phyloP scores from a whole-genome alignment of 495 filamentous ascomycete species.

The Penicillium longicatenatum region DNA sequence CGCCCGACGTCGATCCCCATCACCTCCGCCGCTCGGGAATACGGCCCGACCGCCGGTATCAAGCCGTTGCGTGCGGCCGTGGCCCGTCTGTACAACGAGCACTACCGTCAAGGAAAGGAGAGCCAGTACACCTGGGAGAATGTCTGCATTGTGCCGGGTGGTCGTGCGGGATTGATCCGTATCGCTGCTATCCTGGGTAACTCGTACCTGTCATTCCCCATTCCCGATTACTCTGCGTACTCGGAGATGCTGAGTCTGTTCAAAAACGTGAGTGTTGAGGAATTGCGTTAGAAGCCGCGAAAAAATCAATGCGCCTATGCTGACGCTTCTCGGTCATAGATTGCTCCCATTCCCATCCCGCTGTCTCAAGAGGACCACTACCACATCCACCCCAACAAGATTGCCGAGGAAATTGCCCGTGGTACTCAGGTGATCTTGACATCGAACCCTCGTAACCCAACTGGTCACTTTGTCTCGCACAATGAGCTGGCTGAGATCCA shows the following conservation, averaged over 20 bases:
- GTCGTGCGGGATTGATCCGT: conserved; percentile 86
- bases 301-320: not conserved
- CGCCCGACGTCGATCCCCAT: conserved; percentile 84
- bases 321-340: conserved; percentile 49
- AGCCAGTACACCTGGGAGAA: conserved; percentile 98
- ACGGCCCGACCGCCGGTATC: conserved; percentile 93
- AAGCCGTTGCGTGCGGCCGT: conserved; percentile 86
- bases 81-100: conserved; percentile 89
- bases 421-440: conserved; percentile 88
- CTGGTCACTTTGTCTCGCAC: conserved; percentile 80
- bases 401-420: conserved; percentile 85
- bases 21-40: conserved; percentile 75
- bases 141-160: conserved; percentile 96
- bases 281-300: not conserved
- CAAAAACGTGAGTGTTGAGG: conserved; percentile 63
- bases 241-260: conserved; percentile 96
- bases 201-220: conserved; percentile 86
- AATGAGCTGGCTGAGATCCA: conserved; percentile 85
- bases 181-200: conserved; percentile 94
- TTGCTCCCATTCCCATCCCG: conserved; percentile 86
- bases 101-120: conserved; percentile 84
- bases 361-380: conserved; percentile 82
- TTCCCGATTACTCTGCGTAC: conserved; percentile 79
- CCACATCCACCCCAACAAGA: conserved; percentile 89
- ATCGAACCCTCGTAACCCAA: conserved; percentile 96